Evolutionary conservation across 768 basidiomycete genomes (phyloP).

Genomic region (Termitomyces titanicus): DNA sequence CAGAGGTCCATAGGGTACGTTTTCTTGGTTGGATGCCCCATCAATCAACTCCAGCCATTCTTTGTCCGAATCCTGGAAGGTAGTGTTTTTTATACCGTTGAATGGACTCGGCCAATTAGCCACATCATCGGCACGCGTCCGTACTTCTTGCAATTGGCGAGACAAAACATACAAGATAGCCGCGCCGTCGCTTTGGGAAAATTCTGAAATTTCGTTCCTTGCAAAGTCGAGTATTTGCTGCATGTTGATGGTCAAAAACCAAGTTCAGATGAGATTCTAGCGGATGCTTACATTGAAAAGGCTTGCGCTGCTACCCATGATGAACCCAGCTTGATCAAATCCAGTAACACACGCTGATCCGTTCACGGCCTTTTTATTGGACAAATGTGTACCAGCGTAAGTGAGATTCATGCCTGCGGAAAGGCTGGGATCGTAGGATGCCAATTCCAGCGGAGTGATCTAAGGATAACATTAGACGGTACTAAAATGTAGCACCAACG

Average conservation of each 20-base stretch:
- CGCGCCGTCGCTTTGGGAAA: conserved; percentile 30
- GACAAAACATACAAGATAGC: conserved; percentile 47
- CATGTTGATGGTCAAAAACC: background rate
- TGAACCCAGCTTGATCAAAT: conserved; percentile 71
- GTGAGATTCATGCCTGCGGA: conserved; percentile 66
- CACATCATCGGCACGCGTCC: conserved; percentile 53
- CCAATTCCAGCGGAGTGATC: conserved; percentile 65
- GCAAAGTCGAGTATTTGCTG: conserved; percentile 50
- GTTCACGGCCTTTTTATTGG: conserved; percentile 52
- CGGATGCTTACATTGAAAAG: conserved; percentile 51
- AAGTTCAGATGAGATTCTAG: background rate
- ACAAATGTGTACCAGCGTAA: conserved; percentile 62
- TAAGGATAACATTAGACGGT: conserved; percentile 15
- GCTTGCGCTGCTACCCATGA: conserved; percentile 74
- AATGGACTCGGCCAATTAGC: conserved; percentile 72
- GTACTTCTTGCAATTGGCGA: conserved; percentile 43
- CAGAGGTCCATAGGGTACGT: conserved; percentile 67
- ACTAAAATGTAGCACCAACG: background rate
- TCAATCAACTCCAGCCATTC: conserved; percentile 64
- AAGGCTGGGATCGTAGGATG: conserved; percentile 69
- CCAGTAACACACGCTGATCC: conserved; percentile 62
- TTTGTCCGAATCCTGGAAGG: conserved; percentile 51
- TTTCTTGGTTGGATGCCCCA: conserved; percentile 66
- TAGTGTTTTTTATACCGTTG: conserved; percentile 40
- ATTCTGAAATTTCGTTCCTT: conserved; percentile 35